These are phyloP conservation scores for Cystobasidium tubakii DNA, from an alignment of 768 basidiomycete species.

Conservation along the genomic window DNA sequence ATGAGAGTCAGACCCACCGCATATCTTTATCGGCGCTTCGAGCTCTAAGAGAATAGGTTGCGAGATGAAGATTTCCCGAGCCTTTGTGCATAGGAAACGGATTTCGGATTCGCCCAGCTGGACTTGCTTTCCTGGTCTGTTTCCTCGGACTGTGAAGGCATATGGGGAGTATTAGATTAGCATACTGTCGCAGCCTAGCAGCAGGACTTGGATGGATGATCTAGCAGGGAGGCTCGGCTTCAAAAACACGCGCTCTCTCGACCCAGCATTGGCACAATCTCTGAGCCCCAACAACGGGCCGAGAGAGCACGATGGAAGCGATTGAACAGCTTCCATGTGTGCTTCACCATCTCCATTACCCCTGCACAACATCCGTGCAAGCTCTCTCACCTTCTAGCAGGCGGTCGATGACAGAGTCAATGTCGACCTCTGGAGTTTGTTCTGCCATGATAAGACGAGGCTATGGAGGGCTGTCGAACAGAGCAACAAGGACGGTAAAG, in stretches of 20 bases:
- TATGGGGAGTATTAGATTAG: neutral
- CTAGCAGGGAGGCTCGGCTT: no score
- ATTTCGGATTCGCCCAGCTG: constrained; percentile 98
- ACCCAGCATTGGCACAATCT: neutral
- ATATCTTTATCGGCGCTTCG: constrained; percentile 99
- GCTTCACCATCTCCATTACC: neutral
- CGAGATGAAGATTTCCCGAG: constrained; percentile 97
- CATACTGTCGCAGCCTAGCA: neutral
- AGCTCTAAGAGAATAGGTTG: constrained; percentile 96
- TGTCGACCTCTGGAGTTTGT: constrained; percentile 74
- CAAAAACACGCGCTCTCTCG: no score
- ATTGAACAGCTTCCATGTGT: neutral
- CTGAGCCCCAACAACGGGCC: neutral
- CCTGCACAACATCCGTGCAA: neutral
- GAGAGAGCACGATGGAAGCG: neutral
- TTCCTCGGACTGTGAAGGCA: constrained; percentile 71
- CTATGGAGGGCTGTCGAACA: neutral
- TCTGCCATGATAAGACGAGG: constrained; percentile 40
- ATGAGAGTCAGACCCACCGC: constrained; percentile 60
- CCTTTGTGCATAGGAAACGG: constrained; percentile 97
- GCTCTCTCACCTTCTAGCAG: constrained; percentile 76
- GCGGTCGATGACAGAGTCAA: constrained; percentile 98
- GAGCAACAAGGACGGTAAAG: neutral
- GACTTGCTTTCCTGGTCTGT: constrained; percentile 96
- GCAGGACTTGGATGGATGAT: neutral